Base-by-base conservation (phyloP, 2,329 filamentous ascomycete genomes). In the Xylaria sp. region DNA sequence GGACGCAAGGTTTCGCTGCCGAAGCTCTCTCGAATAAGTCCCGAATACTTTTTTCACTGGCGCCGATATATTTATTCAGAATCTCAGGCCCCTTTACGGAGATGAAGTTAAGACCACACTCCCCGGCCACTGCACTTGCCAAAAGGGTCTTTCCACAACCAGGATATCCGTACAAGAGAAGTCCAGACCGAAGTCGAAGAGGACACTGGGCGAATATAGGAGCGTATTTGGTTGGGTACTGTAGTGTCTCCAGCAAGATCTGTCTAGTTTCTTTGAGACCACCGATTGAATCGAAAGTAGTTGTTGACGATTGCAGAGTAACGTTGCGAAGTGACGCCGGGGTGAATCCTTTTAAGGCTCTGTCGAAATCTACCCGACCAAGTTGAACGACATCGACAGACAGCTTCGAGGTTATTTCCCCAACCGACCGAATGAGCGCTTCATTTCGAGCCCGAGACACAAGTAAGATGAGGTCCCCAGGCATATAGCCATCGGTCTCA, bases 91-190 rank as follows among this genome's bases (percentile, higher is more conserved):
- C 95, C 79, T 99, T 99, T 72, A 99, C 95, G 40, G 90, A 93
- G 76, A 99, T 99, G 77, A 99, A 99, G 77, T 99, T 99, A 63
- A 99, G 87, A 0, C 94, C 94, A 72, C 94, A 98, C 79, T 99
- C 95, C 58, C 94, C 94, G 11, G 96, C 95, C n/a, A 99, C 94
- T 0, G 95, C 95, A 60, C 92, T 96, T 19, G 96, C 95, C 9
- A 99, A 86, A 8, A 99, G 84, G 0, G 95, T 99, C 79, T 99
- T 99, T 64, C 96, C 96, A 72, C 95, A 98, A 2, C 95, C 95
- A 0, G 95, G 95, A 71, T 91, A 98, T 27, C 95, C 95, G 73
- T 99, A 99, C 0, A 99, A 84, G 3, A 99, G 83, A 1, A 99
- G 83, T 54, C 95, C 95, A 7, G 94, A 98, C 10, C 95, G 92